Base-by-base conservation (phyloP, 257 asterid species). In the Lycium barbarum region DNA sequence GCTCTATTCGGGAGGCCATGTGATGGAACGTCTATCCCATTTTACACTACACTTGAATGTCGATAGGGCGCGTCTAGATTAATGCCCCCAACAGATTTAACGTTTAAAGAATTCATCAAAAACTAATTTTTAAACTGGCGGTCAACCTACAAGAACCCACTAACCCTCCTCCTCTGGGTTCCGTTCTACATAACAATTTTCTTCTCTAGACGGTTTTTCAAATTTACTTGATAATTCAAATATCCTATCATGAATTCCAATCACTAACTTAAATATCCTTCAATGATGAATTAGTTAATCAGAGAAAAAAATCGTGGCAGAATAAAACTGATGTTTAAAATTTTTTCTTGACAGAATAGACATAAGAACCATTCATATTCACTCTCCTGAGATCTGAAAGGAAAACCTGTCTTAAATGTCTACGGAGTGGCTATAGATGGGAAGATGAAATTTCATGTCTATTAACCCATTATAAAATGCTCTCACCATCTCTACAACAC, bases 361-460 rank as follows among this genome's bases (percentile, higher is more conserved):
- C 12, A 62, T 20, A 63, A 22, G 71, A 15, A 22, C 40, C 71
- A 22, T 26, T 62, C 68, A 20, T 26, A 63, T 38, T 63, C 40
- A 22, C 40, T 63, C 43, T 35, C n/a, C 47, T 66, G 73, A 26
- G 5, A 66, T 72, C 36, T 43, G 36, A 72, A 72, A 72, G 80
- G 40, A 43, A 45, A 43, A 2, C 54, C 35, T 72, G 57, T 71
- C 80, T 18, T 43, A 72, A 43, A 72, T 72, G 80, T 72, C 11
- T n/a, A 40, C 9, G 79, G 36, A 43, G 57, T 18, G 35, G 57
- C 36, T 72, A 72, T 72, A 70, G 80, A 72, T 18, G 57, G 80
- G 55, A 72, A 18, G 4, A 72, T 71, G 15, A 49, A 71, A 71
- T 38, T 72, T 43, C 26, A 72, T 18, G 80, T 18, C 57, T n/a